Base-by-base conservation (phyloP, 495 filamentous ascomycete species). In the Thozetella sp. region DNA sequence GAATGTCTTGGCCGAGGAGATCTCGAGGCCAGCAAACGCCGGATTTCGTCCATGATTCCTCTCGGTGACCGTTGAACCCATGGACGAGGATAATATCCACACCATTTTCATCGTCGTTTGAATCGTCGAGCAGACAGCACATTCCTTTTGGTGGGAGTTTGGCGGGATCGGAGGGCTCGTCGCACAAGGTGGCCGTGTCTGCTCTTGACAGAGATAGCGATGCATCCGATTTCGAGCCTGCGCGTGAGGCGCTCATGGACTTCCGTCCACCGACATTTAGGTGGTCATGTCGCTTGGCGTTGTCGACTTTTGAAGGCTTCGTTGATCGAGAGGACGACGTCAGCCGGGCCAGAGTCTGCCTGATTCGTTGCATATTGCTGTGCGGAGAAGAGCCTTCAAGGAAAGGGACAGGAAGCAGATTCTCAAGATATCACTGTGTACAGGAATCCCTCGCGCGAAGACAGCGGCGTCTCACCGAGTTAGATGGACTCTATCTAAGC, bases 11-110 rank as follows among this genome's bases (percentile, higher is more conserved):
- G 37, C 58, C 59, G 24, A 74, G 65, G 20, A 74, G 53, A 55
- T 74, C 71, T 27, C 69, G 67, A 11, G 68, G 70, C 60, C 65
- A 74, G 37, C 67, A 74, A 15, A 69, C 59, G 13, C 63, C 68
- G 1, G 53, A 64, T 22, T 65, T 72, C 10, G 71, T 68, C 66
- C 71, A 75, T 22, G 60, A 64, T 11, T 54, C 58, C n/a, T 62
- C 23, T n/a, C 64, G 64, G 20, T 64, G 57, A 46, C 72, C 72
- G 19, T 60, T 65, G 1, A 75, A 54, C 6, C 70, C 72, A 40
- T 75, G 72, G 23, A 75, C 70, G 54, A 75, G 70, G 50, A 75
- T 60, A 24, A 72, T 64, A 25, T 72, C 69, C 22, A 66, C 40
- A 3, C 69, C 67, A 11, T 71, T 66, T 19, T 69, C 61, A 52